phyloP scores from a whole-genome alignment of 495 filamentous ascomycete genomes.

The Stereocaulon alpinum region DNA sequence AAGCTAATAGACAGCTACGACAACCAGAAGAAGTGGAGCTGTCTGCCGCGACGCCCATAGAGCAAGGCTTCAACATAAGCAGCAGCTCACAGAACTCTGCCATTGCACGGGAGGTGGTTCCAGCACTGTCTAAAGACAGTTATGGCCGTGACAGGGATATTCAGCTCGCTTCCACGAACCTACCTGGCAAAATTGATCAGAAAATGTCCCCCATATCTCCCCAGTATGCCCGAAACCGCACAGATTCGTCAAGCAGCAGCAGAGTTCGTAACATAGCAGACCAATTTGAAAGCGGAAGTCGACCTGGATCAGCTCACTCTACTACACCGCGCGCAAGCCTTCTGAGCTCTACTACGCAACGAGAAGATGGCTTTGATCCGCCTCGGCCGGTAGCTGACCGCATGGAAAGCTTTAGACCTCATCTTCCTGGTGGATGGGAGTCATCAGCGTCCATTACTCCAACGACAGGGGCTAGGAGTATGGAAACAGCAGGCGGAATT shows the following conservation, averaged over 20 bases:
- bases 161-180: background rate
- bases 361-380: constrained; percentile 19
- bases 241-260: constrained; percentile 33
- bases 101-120: background rate
- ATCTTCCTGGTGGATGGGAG: constrained; percentile 56
- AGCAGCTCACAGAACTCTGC: constrained; percentile 13
- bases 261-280: constrained; percentile 39
- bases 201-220: constrained; percentile 8
- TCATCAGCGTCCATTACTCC: constrained; percentile 41
- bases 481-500: background rate
- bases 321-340: constrained; percentile 20
- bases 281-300: constrained; percentile 33
- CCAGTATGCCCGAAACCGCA: constrained; percentile 15
- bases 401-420: constrained; percentile 43
- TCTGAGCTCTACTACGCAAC: constrained; percentile 2
- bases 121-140: background rate
- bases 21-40: constrained; percentile 37
- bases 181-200: background rate
- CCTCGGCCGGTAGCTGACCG: constrained; percentile 25
- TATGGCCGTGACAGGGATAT: background rate
- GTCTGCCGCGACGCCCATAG: constrained; percentile 26
- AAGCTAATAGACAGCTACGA: constrained; percentile 29
- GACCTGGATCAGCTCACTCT: constrained; percentile 25
- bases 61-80: constrained; percentile 12
- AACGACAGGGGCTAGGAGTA: constrained; percentile 15